phyloP scores from a whole-genome alignment of 371 early-diverging fungal species.

The Rhizopus delemar region DNA sequence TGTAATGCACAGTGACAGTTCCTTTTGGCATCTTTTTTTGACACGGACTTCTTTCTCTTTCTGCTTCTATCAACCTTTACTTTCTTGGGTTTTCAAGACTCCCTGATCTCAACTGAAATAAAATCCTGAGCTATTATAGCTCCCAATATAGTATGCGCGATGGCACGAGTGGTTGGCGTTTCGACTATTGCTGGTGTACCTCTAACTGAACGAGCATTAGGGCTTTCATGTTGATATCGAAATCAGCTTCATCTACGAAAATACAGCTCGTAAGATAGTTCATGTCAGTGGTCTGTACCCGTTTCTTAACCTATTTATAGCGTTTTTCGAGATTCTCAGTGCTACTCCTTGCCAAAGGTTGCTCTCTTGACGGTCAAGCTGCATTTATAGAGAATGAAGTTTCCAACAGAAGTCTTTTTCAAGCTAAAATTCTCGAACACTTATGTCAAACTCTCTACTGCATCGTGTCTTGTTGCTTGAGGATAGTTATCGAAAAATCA shows the following conservation, averaged over 20 bases:
- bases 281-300: neutral
- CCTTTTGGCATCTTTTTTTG: neutral
- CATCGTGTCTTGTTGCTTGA: neutral
- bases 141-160: conserved; percentile 14
- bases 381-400: neutral
- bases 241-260: conserved; percentile 20
- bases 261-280: conserved; percentile 8
- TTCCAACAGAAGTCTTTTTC: neutral
- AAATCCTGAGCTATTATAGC: conserved; percentile 13
- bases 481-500: conserved; percentile 2
- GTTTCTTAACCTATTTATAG: conserved; percentile 14
- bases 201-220: conserved; percentile 11
- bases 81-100: conserved; percentile 2
- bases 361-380: neutral
- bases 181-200: conserved; percentile 21
- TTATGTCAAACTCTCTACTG: neutral
- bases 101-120: conserved; percentile 8
- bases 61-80: neutral
- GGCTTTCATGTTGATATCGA: conserved; percentile 13
- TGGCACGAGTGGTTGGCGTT: conserved; percentile 13
- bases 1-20: conserved; percentile 21
- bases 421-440: neutral
- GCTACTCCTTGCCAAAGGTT: conserved; percentile 5
- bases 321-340: conserved; percentile 16
- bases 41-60: conserved; percentile 6